Evolutionary conservation across 1,284 basidiomycete genomes (phyloP), one percentile per base, ranked within the genome.

Genomic region (Puccinia triticina): DNA sequence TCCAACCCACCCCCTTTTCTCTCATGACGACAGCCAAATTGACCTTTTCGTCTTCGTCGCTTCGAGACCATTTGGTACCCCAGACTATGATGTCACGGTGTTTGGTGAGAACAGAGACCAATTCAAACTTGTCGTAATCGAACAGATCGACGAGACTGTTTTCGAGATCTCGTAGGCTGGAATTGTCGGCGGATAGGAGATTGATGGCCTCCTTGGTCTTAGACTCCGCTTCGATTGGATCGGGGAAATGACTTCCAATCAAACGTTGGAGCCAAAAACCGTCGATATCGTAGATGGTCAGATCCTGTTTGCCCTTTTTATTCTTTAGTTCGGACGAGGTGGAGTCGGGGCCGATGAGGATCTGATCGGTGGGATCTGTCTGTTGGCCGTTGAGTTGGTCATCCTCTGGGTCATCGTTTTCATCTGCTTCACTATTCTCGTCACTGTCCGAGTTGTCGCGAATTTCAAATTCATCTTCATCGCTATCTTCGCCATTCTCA

Each of bases 201-300:
- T 92, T 91, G 82, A 99, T 91, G 0, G 96, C 94, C 16, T 92
- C 89, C 0, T 92, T 89, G 0, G 97, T 94, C 87, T 99, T 96
- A 87, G 95, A 93, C 83, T 94, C 92, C 0, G 95, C 93, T 46
- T 96, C 96, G 85, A 96, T 93, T 0, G 95, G 94, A 87, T 99
- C 97, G 3, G 95, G 90, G 86, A 98, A 98, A 50, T 94, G 90
- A 86, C 93, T 91, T 0, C 93, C 92, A 83, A 99, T 92, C 83
- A 96, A 93, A 4, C 96, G 92, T 87, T 99, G 97, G 0, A 99
- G 93, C 95, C 96, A 99, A 90, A 98, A 99, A 48, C 92, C 96
- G 87, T 99, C 96, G 85, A 99, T 92, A 71, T 93, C 90, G 85
- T 96, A 94, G 0, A 95, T 95, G 0, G 94, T 92, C 66, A 99